phyloP scores from a whole-genome alignment of 352 stramenopile species.

The Phytophthora cryptogea region DNA sequence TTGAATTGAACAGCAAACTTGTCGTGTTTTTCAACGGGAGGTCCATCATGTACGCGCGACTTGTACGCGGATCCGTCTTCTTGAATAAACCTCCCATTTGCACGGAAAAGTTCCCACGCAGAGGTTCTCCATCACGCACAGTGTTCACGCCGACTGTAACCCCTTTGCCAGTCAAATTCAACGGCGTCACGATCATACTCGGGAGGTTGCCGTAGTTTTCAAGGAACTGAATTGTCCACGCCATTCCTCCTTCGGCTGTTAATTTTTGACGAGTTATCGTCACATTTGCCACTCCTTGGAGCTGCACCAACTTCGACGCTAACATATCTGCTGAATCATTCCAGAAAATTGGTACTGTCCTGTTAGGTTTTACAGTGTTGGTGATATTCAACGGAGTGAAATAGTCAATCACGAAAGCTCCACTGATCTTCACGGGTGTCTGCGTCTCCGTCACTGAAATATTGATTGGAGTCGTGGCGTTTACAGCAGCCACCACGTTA shows the following conservation, averaged over 20 bases:
- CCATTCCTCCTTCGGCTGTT: conserved; percentile 58
- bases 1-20: conserved; percentile 46
- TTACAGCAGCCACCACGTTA: conserved; percentile 17
- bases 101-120: conserved; percentile 52
- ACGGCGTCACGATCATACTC: conserved; percentile 34
- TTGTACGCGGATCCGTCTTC: conserved; percentile 42
- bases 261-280: conserved; percentile 40
- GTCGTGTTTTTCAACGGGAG: conserved; percentile 50
- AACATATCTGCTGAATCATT: conserved; percentile 47
- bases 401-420: conserved; percentile 56
- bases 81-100: conserved; percentile 70
- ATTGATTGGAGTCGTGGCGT: conserved; percentile 10
- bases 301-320: conserved; percentile 33
- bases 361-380: conserved; percentile 28
- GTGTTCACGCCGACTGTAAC: conserved; percentile 41
- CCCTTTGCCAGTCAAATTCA: conserved; percentile 59
- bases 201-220: conserved; percentile 65
- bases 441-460: conserved; percentile 36
- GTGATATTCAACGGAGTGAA: conserved; percentile 48
- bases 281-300: conserved; percentile 64
- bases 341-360: conserved; percentile 44
- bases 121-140: conserved; percentile 51
- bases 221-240: conserved; percentile 69
- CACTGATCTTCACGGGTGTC: conserved; percentile 45
- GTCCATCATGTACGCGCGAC: conserved; percentile 50